Conservation (phyloP, 2,329 filamentous ascomycete genomes). For the Aspergillus transmontanensis region DNA sequence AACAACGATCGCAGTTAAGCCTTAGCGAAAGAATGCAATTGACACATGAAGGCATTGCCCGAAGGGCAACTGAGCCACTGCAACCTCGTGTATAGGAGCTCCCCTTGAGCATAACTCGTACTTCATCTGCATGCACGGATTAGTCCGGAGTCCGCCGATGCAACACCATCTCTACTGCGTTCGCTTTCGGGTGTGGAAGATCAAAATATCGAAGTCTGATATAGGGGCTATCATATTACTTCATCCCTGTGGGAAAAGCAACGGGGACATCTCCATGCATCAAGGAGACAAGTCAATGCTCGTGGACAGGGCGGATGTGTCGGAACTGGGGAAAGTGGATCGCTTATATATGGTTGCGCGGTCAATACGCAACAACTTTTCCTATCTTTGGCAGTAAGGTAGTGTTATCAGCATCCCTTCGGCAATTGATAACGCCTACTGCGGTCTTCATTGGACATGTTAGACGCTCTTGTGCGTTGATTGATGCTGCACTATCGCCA, state of each 20-base stretch:
- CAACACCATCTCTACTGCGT: neutral
- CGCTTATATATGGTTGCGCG: neutral
- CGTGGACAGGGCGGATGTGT: neutral
- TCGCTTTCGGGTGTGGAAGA: neutral
- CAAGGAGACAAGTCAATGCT: neutral
- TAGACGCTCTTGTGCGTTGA: neutral
- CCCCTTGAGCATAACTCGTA: neutral
- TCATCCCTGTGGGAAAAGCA: too few relatives aligned
- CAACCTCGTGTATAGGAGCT: neutral
- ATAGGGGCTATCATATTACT: too few relatives aligned
- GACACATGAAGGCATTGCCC: neutral
- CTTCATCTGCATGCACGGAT: neutral
- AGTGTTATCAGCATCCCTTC: neutral
- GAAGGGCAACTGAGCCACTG: neutral
- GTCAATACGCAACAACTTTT: neutral
- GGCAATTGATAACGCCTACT: neutral
- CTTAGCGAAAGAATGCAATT: neutral
- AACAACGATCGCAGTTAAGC: neutral
- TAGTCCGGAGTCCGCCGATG: neutral
- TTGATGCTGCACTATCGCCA: neutral
- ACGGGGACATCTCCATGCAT: neutral
- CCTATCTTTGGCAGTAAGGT: neutral
- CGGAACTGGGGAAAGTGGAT: constrained; percentile 10
- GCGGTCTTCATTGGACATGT: neutral
- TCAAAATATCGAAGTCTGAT: neutral